Percentiles rank a stretch among this genome's conserved stretches.
Conservation (phyloP, 352 stramenopile species). For the Globisporangium emineosum region DNA sequence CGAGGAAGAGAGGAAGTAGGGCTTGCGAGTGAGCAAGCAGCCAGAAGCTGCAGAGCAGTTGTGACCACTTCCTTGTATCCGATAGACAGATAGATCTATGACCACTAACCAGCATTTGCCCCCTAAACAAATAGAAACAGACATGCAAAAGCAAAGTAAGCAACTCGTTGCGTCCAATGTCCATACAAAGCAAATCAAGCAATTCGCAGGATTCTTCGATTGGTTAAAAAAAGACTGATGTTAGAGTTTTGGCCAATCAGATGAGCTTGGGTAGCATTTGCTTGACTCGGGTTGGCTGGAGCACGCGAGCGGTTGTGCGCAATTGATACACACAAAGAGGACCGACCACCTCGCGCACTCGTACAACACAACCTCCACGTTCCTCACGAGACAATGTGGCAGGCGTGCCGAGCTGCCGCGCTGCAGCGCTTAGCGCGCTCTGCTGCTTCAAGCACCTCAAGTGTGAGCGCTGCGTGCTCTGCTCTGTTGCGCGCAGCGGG, state of each 20-base stretch:
- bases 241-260: neutral
- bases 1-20: neutral
- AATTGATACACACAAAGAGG: conserved; percentile 11
- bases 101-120: neutral
- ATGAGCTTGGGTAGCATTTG: neutral
- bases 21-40: neutral
- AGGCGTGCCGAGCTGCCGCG: conserved; percentile 8
- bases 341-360: too few relatives aligned
- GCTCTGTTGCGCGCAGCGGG: neutral
- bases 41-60: neutral
- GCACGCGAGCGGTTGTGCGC: conserved; percentile 4
- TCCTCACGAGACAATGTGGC: conserved; percentile 12
- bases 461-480: neutral
- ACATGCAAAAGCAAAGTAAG: neutral
- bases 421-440: conserved; percentile 8
- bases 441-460: neutral
- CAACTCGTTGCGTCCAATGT: neutral
- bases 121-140: neutral
- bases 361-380: too few relatives aligned
- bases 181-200: too few relatives aligned
- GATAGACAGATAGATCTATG: conserved; percentile 6
- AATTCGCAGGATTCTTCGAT: neutral
- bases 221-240: neutral
- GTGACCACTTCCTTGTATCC: neutral
- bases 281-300: conserved; percentile 3